Conservation (phyloP, 495 filamentous ascomycete genomes). For the Penicillium taxi region DNA sequence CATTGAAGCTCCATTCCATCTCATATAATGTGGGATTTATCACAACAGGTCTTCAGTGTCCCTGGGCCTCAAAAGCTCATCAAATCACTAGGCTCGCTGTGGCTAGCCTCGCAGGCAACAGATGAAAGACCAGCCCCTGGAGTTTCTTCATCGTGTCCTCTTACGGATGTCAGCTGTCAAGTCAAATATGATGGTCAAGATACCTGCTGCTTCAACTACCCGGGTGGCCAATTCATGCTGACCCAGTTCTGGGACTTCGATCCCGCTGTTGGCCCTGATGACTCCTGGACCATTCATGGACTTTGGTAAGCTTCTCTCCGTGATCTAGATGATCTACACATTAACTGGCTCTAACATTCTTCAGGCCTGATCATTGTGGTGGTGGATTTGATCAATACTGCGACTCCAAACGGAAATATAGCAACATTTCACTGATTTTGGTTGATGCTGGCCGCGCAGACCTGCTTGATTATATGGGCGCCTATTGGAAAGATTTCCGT, state of each 20-base stretch:
- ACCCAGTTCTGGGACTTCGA: constrained; percentile 85
- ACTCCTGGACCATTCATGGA: constrained; percentile 86
- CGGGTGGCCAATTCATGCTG: constrained; percentile 68
- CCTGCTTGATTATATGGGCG: constrained; percentile 64
- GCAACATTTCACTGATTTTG: constrained; percentile 63
- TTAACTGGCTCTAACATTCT: constrained; percentile 1
- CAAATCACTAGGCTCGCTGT: constrained; percentile 29
- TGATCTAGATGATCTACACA: background rate
- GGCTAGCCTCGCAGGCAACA: constrained; percentile 21
- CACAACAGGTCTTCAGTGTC: constrained; percentile 21
- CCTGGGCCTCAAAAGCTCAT: constrained; percentile 39
- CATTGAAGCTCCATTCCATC: background rate
- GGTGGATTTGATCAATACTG: constrained; percentile 72
- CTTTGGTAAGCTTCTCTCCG: constrained; percentile 47
- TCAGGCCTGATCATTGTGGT: constrained; percentile 76
- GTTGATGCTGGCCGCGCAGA: constrained; percentile 51
- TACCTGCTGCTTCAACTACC: constrained; percentile 77
- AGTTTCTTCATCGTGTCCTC: constrained; percentile 32
- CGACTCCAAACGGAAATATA: constrained; percentile 57
- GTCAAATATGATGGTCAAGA: constrained; percentile 47
- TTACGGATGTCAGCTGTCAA: constrained; percentile 50
- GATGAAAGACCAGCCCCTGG: constrained; percentile 7
- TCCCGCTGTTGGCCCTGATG: constrained; percentile 59
- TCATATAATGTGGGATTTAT: constrained; percentile 14
- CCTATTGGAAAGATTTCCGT: constrained; percentile 64